phyloP scores from a whole-genome alignment of 768 basidiomycete genomes.

The Amanita brunnescens region DNA sequence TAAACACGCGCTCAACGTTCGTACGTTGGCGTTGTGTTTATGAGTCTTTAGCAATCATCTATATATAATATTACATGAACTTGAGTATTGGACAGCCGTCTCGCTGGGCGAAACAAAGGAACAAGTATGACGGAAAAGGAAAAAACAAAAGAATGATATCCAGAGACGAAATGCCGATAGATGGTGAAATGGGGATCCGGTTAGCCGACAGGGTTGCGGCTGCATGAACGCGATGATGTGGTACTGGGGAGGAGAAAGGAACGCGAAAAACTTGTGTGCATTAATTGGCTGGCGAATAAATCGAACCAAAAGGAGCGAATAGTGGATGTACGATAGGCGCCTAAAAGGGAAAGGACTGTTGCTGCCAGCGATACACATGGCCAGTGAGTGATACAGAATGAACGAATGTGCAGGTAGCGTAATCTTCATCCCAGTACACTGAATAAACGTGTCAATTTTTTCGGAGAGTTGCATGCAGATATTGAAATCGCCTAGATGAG shows the following conservation, averaged over 20 bases:
- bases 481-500: constrained; percentile 2
- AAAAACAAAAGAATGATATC: constrained; percentile 7
- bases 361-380: constrained; percentile 10
- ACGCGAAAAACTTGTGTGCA: background rate
- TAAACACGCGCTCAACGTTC: background rate
- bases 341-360: constrained; percentile 4
- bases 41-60: constrained; percentile 30
- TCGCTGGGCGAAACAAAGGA: constrained; percentile 25
- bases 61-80: constrained; percentile 31
- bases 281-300: constrained; percentile 2
- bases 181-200: background rate
- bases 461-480: constrained; percentile 5
- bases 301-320: constrained; percentile 6
- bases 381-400: constrained; percentile 10
- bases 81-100: constrained; percentile 22
- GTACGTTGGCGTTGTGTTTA: background rate
- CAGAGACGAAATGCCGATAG: constrained; percentile 7
- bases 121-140: constrained; percentile 23
- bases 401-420: constrained; percentile 9
- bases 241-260: constrained; percentile 3
- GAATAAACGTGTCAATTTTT: background rate
- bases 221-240: background rate
- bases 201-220: background rate
- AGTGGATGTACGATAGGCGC: constrained; percentile 5
- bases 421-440: constrained; percentile 2